These are phyloP conservation scores for Aspergillus ustus DNA, from an alignment of 2,329 filamentous ascomycete genomes.

Conservation along the genomic window DNA sequence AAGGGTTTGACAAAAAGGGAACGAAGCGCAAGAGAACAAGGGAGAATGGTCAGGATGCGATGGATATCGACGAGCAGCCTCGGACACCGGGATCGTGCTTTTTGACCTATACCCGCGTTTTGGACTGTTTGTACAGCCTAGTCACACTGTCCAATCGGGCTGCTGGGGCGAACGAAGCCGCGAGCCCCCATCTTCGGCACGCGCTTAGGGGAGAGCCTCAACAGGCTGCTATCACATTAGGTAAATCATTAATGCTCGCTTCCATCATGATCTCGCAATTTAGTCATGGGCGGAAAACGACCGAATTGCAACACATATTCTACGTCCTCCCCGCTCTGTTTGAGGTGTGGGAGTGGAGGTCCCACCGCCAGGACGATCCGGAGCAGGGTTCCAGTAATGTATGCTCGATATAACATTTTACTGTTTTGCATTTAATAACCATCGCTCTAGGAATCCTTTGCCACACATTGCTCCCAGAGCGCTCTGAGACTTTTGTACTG, in stretches of 20 bases:
- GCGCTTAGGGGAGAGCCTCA: slow-evolving; percentile 43
- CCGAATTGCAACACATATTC: slow-evolving; percentile 40
- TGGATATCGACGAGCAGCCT: slow-evolving; percentile 37
- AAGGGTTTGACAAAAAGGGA: slow-evolving; percentile 31
- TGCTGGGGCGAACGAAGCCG: slow-evolving; percentile 33
- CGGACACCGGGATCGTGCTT: slow-evolving; percentile 38
- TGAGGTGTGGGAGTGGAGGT: slow-evolving; percentile 45
- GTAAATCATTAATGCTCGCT: slow-evolving; percentile 40
- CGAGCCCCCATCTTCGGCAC: slow-evolving; percentile 47
- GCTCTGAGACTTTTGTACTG: slow-evolving; percentile 39
- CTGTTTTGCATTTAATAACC: slow-evolving; percentile 16
- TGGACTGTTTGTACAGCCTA: slow-evolving; percentile 42
- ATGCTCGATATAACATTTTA: slow-evolving; percentile 12
- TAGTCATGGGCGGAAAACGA: slow-evolving; percentile 32
- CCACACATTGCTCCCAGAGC: slow-evolving; percentile 39
- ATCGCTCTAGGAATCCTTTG: slow-evolving; percentile 33
- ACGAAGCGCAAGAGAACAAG: slow-evolving; percentile 45
- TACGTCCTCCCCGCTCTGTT: slow-evolving; percentile 40
- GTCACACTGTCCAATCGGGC: slow-evolving; percentile 34
- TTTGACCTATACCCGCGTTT: slow-evolving; percentile 37
- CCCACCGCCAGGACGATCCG: slow-evolving; percentile 37
- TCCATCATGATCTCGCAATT: slow-evolving; percentile 37
- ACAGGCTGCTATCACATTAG: slow-evolving; percentile 40
- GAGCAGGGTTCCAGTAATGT: slow-evolving; percentile 43
- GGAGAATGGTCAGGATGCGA: slow-evolving; percentile 31